Percentiles rank a stretch among this genome's conserved stretches.
These are phyloP conservation scores for Aspergillus persii DNA, from an alignment of 2,329 filamentous ascomycete genomes.

Conservation along the genomic window DNA sequence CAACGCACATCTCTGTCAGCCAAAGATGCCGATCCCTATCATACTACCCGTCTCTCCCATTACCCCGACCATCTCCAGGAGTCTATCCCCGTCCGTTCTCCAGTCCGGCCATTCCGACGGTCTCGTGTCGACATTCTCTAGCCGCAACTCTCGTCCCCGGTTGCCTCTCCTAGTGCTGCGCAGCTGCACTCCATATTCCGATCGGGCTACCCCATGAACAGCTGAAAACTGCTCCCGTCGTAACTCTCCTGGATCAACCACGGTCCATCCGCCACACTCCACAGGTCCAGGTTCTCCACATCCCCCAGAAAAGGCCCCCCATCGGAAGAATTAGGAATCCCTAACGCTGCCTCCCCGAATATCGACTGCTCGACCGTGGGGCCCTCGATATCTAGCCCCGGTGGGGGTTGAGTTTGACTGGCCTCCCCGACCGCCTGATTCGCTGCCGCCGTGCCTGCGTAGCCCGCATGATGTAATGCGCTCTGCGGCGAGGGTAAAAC, in stretches of 20 bases:
- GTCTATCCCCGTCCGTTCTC: neutral
- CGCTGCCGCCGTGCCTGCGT: neutral
- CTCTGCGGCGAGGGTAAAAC: neutral
- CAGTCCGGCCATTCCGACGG: neutral
- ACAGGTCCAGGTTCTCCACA: conserved; percentile 19
- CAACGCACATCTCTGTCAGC: neutral
- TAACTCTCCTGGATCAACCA: conserved; percentile 32
- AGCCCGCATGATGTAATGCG: neutral
- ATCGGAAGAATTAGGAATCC: neutral
- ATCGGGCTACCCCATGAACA: neutral
- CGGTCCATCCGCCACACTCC: conserved; percentile 34
- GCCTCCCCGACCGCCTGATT: neutral
- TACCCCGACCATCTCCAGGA: neutral
- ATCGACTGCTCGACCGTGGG: neutral
- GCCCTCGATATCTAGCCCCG: neutral
- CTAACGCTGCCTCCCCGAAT: neutral
- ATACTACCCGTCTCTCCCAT: neutral
- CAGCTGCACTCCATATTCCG: no score
- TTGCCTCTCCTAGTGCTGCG: neutral
- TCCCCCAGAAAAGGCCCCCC: neutral
- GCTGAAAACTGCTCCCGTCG: neutral
- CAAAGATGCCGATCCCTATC: neutral
- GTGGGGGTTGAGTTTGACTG: neutral
- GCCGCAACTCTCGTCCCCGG: neutral
- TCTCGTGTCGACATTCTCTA: neutral